phyloP scores from a whole-genome alignment of 2,329 filamentous ascomycete genomes.

The Phaeophleospora eucalypticola region DNA sequence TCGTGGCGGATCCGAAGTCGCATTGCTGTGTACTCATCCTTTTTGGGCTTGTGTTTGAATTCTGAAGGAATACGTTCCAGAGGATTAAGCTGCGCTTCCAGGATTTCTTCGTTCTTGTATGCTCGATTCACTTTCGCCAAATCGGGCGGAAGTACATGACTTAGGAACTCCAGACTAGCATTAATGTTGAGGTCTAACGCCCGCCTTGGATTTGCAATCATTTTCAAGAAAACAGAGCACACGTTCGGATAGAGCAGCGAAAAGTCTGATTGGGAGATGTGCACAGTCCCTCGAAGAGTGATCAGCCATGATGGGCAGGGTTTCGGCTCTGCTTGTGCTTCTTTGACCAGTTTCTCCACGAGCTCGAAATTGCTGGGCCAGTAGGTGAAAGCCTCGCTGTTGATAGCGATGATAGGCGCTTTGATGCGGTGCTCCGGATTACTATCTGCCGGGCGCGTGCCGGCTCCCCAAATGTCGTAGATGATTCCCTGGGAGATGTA shows the following conservation, averaged over 20 bases:
- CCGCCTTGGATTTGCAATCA: slow-evolving; percentile 58
- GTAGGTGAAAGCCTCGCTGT: slow-evolving; percentile 67
- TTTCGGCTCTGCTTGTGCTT: slow-evolving; percentile 45
- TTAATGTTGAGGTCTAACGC: slow-evolving; percentile 62
- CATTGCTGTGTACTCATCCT: slow-evolving; percentile 56
- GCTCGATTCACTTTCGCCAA: slow-evolving; percentile 48
- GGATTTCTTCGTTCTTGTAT: slow-evolving; percentile 51
- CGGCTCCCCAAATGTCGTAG: slow-evolving; percentile 61
- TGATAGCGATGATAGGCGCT: slow-evolving; percentile 59
- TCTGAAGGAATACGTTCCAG: slow-evolving; percentile 49
- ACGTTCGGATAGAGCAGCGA: slow-evolving; percentile 59
- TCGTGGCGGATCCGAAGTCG: slow-evolving; percentile 58
- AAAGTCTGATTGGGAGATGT: slow-evolving; percentile 65
- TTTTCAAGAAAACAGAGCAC: slow-evolving; percentile 58
- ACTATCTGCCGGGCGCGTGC: slow-evolving; percentile 41
- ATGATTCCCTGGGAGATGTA: slow-evolving; percentile 62
- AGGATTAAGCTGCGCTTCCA: slow-evolving; percentile 32
- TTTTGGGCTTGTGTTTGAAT: slow-evolving; percentile 47
- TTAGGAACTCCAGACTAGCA: slow-evolving; percentile 60
- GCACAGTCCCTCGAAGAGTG: slow-evolving; percentile 56
- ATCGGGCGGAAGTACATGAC: slow-evolving; percentile 47
- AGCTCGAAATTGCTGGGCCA: slow-evolving; percentile 62
- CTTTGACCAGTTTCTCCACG: slow-evolving; percentile 54
- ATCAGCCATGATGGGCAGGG: slow-evolving; percentile 43
- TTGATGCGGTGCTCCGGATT: slow-evolving; percentile 43